Conservation (phyloP, 2,329 filamentous ascomycete species). For the Monilinia fructicola region DNA sequence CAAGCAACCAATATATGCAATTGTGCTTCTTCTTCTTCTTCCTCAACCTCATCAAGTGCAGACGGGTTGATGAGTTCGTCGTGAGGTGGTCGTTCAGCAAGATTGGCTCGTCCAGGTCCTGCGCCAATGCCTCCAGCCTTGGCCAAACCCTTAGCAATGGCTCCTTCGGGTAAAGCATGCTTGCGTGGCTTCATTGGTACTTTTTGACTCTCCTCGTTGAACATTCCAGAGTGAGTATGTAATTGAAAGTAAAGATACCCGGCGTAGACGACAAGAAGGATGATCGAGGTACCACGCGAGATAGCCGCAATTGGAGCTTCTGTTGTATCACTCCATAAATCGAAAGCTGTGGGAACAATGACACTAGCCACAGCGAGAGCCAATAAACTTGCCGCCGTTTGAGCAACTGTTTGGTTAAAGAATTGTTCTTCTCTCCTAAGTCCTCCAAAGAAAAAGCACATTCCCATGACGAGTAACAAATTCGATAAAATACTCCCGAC, state of each 20-base stretch:
- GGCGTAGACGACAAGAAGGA: constrained; percentile 79
- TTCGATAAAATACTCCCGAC: constrained; percentile 93
- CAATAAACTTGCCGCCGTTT: constrained; percentile 74
- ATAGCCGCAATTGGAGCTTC: constrained; percentile 55
- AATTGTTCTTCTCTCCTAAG: constrained; percentile 76
- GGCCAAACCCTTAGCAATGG: constrained; percentile 37
- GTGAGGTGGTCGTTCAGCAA: constrained; percentile 32
- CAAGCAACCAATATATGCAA: constrained; percentile 72
- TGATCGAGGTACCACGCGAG: constrained; percentile 73
- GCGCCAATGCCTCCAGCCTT: constrained; percentile 39
- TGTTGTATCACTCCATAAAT: constrained; percentile 49
- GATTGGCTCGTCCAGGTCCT: constrained; percentile 35
- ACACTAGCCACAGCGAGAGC: constrained; percentile 71
- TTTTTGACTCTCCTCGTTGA: constrained; percentile 78
- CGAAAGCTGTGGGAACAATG: constrained; percentile 88
- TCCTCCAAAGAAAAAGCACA: constrained; percentile 80
- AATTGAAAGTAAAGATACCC: constrained; percentile 90
- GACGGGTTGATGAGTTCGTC: constrained; percentile 46
- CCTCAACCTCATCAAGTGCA: constrained; percentile 53
- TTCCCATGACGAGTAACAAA: constrained; percentile 81
- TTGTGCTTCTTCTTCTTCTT: constrained; percentile 72
- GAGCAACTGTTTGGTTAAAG: constrained; percentile 90
- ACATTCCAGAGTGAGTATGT: constrained; percentile 77
- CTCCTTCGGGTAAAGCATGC: constrained; percentile 41
- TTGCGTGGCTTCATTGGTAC: constrained; percentile 59